Evolutionary conservation across 73 alveolate genomes (phyloP), one percentile per base, ranked within the genome.

Genomic region (Paramecium caudatum): DNA sequence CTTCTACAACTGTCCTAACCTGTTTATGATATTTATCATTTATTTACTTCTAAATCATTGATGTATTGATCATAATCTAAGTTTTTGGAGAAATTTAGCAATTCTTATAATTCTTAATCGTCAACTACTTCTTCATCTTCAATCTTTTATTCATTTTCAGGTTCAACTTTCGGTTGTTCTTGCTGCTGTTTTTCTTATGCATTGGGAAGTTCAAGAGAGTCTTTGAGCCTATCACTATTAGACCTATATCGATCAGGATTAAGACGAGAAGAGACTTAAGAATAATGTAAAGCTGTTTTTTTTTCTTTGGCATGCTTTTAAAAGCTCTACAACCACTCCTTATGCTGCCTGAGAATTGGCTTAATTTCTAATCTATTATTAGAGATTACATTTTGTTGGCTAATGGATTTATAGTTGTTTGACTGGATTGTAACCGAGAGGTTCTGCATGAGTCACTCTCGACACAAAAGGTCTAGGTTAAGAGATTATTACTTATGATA

Each of bases 381-480:
- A 2, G 8, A 23, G 1, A 49, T 36, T 41, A 74, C 88, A 74
- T 41, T 74, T 74, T 15, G 32, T 74, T 17, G 88, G 88, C 43
- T 74, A 27, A 45, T 74, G 88, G 32, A 74, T 37, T 43, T 74
- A n/a, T 30, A 74, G 88, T 74, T 74, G 32, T 34, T 74, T 74
- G 21, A 74, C 88, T 3, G 88, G 88, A 74, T 74, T 74, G 47
- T 74, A 74, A 36, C 88, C 88, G 39, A 74, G 39, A 16, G 88
- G 88, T 74, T 74, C 88, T 36, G 62, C 69, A 36, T 36, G 88
- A 34, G 65, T 37, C 32, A 74, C 88, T 74, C 88, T 74, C 43
- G 88, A 74, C 9, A 74, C 88, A 45, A 74, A 74, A 27, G 88
- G 88, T 74, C 88, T 74, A 12, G 15, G 13, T 10, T 41, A 10